Percentiles rank a stretch among this genome's conserved stretches.
Conservation (phyloP, 164 flowering plant genomes). For the Stephania japonica region DNA sequence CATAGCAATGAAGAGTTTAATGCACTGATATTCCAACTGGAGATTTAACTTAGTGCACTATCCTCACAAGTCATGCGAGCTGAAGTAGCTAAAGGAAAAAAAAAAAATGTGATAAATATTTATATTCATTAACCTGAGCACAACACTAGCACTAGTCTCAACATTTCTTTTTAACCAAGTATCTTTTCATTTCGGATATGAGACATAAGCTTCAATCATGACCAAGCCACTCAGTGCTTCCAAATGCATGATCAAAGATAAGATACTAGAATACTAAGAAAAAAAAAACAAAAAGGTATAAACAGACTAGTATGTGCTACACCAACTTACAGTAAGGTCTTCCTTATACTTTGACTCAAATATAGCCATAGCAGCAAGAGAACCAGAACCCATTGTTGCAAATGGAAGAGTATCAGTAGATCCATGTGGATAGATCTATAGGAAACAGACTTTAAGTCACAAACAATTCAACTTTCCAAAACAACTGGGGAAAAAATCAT, state of each 20-base stretch:
- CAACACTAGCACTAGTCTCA: not conserved
- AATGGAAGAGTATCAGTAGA: constrained; percentile 93
- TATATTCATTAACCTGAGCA: not conserved
- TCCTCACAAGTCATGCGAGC: not conserved
- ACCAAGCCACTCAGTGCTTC: not conserved
- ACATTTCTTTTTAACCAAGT: not conserved
- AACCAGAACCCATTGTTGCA: constrained; percentile 98
- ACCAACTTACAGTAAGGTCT: constrained; percentile 71
- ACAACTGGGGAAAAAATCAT: not conserved
- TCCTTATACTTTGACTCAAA: constrained; percentile 85
- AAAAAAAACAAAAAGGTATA: not conserved
- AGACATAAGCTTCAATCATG: not conserved
- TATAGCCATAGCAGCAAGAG: constrained; percentile 94
- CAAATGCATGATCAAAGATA: not conserved
- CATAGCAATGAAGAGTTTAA: not conserved
- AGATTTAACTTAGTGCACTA: not conserved
- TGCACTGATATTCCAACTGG: not conserved
- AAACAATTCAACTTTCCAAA: constrained; percentile 2
- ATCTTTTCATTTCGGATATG: not conserved
- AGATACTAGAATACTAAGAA: not conserved
- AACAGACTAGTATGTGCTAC: not conserved
- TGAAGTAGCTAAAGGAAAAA: not conserved
- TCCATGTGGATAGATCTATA: constrained; percentile 97
- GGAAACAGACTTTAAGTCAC: constrained; percentile 1
- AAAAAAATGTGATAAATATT: not conserved